phyloP scores from a whole-genome alignment of 345 rosid species.

The Brassica incana region DNA sequence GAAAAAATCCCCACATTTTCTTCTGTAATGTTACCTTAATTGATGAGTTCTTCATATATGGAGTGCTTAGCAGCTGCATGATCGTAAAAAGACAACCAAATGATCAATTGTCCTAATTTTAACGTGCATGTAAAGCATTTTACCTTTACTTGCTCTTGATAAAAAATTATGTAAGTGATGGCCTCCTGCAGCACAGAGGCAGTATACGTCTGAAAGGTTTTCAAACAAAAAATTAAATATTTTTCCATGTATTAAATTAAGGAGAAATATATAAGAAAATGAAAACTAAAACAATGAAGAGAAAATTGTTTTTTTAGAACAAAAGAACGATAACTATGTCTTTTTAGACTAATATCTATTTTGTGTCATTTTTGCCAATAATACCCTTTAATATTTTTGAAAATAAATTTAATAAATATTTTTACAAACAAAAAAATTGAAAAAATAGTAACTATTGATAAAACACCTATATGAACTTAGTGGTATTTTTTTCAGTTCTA shows the following conservation, averaged over 20 bases:
- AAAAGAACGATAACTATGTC: too few species aligned
- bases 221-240: slow-evolving; percentile 2
- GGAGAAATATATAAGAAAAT: not conserved
- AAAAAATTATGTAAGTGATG: slow-evolving; percentile 66
- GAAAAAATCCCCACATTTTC: not conserved
- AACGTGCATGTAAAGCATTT: not conserved
- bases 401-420: too few species aligned
- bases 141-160: slow-evolving; percentile 88
- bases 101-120: not conserved
- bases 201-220: slow-evolving; percentile 71
- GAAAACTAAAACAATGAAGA: not conserved
- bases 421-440: too few species aligned
- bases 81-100: slow-evolving; percentile 9
- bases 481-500: too few species aligned
- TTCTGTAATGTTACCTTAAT: slow-evolving; percentile 47
- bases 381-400: too few species aligned
- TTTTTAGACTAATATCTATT: too few species aligned
- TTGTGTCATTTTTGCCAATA: too few species aligned
- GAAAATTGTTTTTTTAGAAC: too few species aligned
- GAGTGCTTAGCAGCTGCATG: slow-evolving; percentile 70
- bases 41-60: slow-evolving; percentile 67
- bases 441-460: too few species aligned
- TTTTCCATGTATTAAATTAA: not conserved
- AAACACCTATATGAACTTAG: too few species aligned
- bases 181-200: slow-evolving; percentile 89